Conservation (phyloP, 306 rosid species). For the Lathyrus tuberosus region DNA sequence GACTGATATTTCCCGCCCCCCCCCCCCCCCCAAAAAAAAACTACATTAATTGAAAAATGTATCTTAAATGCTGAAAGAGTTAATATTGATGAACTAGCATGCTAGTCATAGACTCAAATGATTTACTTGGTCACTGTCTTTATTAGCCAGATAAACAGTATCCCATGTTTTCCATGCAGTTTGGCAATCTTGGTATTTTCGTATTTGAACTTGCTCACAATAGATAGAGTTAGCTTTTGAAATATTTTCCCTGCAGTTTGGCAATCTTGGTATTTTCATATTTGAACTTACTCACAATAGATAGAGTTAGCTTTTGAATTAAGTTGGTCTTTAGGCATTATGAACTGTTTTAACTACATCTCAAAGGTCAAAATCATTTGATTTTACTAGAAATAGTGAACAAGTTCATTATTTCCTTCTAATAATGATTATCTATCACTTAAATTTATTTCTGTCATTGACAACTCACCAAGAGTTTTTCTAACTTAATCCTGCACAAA, state of each 20-base stretch:
- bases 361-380: neutral
- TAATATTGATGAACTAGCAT: neutral
- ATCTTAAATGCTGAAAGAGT: neutral
- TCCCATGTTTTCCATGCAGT: neutral
- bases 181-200: no score
- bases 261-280: no score
- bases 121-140: neutral
- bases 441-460: no score
- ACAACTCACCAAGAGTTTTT: no score
- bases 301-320: neutral
- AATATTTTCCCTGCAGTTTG: neutral
- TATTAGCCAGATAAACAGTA: neutral
- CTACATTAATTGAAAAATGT: neutral
- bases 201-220: neutral
- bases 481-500: no score
- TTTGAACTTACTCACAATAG: neutral
- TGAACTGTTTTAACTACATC: neutral
- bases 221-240: neutral
- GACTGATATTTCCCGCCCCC: neutral
- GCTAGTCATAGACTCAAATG: neutral
- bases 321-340: neutral
- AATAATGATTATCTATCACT: no score
- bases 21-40: neutral
- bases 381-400: neutral
- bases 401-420: neutral